Evolutionary conservation across 108 stramenopile genomes (phyloP), one percentile per base, ranked within the genome.

Genomic region (Pseudonitzschia delicatissima): DNA sequence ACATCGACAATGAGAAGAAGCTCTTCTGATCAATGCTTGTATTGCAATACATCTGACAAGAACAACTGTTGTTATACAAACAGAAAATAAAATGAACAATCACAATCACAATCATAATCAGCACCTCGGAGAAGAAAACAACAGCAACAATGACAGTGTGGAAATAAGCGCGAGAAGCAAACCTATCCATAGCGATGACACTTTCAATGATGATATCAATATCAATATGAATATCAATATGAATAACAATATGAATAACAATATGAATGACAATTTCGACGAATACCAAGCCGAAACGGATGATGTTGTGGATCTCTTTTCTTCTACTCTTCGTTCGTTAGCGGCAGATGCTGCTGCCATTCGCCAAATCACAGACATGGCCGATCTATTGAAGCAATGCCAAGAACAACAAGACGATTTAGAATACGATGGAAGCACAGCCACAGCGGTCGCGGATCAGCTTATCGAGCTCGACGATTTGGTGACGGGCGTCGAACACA

Each of bases 341-440:
- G 52, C 73, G 15, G 45, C 55, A 11, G 72, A 78, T 60, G 77
- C 77, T 11, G 60, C 72, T 18, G 64, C 72, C 5, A 47, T 78
- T 18, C 72, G 72, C 21, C 68, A 78, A 57, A 35, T 69, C 18
- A 42, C 68, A 3, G 61, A 59, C 34, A 5, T 78, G 1, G 58
- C 58, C 28, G 39, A 62, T 11, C 35, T 29, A 3, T 12, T n/a
- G n/a, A 0, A 58, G 12, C 32, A 34, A 29, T 18, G 25, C 15
- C 57, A 34, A 36, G 29, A 58, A 58, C 1, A 34, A 58, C 13
- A 58, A 58, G 7, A 58, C 18, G 15, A 58, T 34, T 12, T 31
- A 34, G n/a, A n/a, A n/a, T n/a, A n/a, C n/a, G n/a, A n/a, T n/a
- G n/a, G 7, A 1, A 20, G 21, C 13, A 64, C 17, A 36, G 23